Base-by-base conservation (phyloP, 495 filamentous ascomycete genomes). In the Friedmanniomyces endolithicus region DNA sequence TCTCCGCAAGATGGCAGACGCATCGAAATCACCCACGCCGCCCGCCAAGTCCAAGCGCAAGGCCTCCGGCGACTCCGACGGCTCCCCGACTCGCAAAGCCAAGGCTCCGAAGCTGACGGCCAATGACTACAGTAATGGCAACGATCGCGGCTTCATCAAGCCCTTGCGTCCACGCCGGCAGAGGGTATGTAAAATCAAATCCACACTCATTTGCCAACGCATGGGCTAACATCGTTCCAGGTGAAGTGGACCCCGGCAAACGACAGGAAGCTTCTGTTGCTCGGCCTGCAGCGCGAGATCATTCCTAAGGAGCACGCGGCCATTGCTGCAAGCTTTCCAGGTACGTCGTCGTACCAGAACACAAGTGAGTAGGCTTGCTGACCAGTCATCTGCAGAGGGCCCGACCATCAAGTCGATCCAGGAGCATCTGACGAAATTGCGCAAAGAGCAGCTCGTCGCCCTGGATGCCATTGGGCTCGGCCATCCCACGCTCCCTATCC, bases 351-450 rank as follows among this genome's bases (percentile, higher is more conserved):
- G 7, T 34, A 31, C 2, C 6, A 3, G 12, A 19, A 2, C 48
- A 3, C 12, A 9, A 1, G 48, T 11, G 19, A n/a, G 3, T 24
- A 33, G 9, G 27, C 27, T 4, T 41, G 25, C 48, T 29, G 20
- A 34, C 20, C 17, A 22, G n/a, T n/a, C 48, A 25, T 9, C 3
- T 23, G 3, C 24, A 52, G 50, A 52, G 50, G 11, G 25, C 8
- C 50, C 50, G 8, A 40, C 50, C 2, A 2, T 33, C 33, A 52
- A 52, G 35, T 24, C 50, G 6, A 27, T 52, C 25, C 50, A 52
- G 35, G 50, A 52, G 50, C 50, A 29, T 11, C 25, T 52, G 3
- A 2, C 31, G 3, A 52, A 52, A 22, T 29, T 52, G 17, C 50
- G 50, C 33, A 41, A 23, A 6, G 50, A 52, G 25, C 35, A 39